Base-by-base conservation (phyloP, 371 early-diverging fungal genomes). In the Zopfochytrium polystomum region DNA sequence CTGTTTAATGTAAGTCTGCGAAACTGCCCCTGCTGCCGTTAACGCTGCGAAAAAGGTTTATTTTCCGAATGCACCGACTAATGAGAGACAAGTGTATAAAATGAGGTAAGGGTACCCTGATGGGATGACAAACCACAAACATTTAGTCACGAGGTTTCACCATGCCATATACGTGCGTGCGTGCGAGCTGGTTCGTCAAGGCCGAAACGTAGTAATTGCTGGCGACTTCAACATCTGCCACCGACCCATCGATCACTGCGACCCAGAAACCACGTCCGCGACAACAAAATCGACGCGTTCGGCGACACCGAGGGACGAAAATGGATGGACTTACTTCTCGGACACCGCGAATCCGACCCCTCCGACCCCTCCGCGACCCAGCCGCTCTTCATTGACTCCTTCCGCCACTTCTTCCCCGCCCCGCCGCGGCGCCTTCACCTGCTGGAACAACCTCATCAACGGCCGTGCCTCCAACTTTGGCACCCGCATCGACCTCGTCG, bases 201-300 rank as follows among this genome's bases (percentile, higher is more conserved):
- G 87, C 0, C 77, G 83, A 30, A 65, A 87, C 26, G 87, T 91
- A 0, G 68, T 92, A 2, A 65, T 94, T 0, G 79, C 82, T 15
- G 95, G 93, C 0, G 93, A 92, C 60, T 76, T 92, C 31, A 91
- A 94, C 63, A 83, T 89, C 0, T 71, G 80, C n/a, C 90, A 87
- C 44, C 72, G 77, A 6, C 81, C 82, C 35, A 74, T 89, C 42
- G 93, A 94, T 60, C 91, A 92, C 59, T 88, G 86, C 66, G 88
- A 91, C 42, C 88, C 92, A 0, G 79, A 72, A 30, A 63, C 56
- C 43, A 49, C 34, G 35, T 38, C 57, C 9, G 27, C 32, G 0
- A 82, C 42, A 80, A 80, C 59, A 81, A 81, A 52, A 60, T 89
- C 11, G 58, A 56, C 2, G 68, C 80, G 22, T 92, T 91, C 66